phyloP scores from a whole-genome alignment of 768 basidiomycete genomes.

The Lentinula sp. region DNA sequence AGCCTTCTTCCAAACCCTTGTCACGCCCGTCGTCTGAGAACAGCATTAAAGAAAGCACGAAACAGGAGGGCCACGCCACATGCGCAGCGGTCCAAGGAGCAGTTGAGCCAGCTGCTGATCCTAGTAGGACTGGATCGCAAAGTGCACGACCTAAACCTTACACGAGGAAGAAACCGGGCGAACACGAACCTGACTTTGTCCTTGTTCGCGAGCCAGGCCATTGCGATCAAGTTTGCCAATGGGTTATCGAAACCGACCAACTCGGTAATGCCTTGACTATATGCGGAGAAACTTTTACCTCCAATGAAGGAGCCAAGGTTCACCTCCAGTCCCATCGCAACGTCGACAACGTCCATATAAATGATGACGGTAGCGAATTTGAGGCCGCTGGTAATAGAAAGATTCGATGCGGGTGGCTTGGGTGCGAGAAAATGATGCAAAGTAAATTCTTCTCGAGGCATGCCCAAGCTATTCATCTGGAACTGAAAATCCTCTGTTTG shows the following conservation, averaged over 20 bases:
- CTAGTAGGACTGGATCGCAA: background rate
- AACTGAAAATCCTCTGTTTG: background rate
- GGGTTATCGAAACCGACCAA: background rate
- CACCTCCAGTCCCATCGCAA: background rate
- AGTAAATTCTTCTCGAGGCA: background rate
- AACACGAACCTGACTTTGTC: background rate
- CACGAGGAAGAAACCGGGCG: background rate
- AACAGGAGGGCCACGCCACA: background rate
- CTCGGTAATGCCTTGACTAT: background rate
- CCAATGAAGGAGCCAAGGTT: background rate
- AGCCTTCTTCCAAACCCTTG: background rate
- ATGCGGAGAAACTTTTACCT: background rate
- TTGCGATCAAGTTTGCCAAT: background rate
- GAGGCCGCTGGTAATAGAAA: background rate
- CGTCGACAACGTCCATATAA: background rate
- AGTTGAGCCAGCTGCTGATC: background rate
- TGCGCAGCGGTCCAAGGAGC: background rate
- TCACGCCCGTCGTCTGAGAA: background rate
- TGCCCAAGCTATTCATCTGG: background rate
- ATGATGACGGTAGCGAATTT: background rate
- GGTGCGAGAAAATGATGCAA: background rate
- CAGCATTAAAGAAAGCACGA: background rate
- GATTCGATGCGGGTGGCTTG: background rate
- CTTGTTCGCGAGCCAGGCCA: background rate
- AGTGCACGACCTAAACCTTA: background rate